Conservation (phyloP, 2,329 filamentous ascomycete species). For the Aureobasidium lini region DNA sequence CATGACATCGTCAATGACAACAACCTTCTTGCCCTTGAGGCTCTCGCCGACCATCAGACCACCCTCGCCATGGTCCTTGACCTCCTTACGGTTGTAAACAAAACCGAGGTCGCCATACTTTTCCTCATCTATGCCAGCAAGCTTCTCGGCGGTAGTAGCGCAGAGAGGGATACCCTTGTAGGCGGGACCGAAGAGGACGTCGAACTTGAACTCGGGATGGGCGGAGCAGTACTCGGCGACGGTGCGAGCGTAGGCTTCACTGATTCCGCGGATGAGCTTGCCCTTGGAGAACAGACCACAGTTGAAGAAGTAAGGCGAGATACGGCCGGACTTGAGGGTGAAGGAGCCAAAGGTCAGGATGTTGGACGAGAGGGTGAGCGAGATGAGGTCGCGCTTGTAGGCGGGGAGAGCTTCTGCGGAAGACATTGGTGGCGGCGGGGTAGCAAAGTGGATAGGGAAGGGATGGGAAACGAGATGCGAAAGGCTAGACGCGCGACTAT, state of each 20-base stretch:
- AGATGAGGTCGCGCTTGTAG: slow-evolving; percentile 68
- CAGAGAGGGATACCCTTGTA: slow-evolving; percentile 97
- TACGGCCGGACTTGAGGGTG: slow-evolving; percentile 85
- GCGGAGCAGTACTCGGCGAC: slow-evolving; percentile 48
- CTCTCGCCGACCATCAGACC: slow-evolving; percentile 85
- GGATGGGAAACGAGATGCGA: slow-evolving; percentile 7
- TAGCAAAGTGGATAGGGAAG: slow-evolving; percentile 9
- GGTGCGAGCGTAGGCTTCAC: slow-evolving; percentile 68
- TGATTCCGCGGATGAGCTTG: slow-evolving; percentile 67
- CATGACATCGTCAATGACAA: slow-evolving; percentile 95
- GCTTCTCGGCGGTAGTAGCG: slow-evolving; percentile 65
- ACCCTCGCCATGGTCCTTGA: slow-evolving; percentile 91
- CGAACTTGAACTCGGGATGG: slow-evolving; percentile 53
- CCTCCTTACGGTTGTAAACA: slow-evolving; percentile 92
- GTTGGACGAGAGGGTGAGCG: slow-evolving; percentile 58
- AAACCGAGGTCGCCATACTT: slow-evolving; percentile 68
- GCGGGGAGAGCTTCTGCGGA: slow-evolving; percentile 25
- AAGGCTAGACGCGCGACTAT: slow-evolving; percentile 9
- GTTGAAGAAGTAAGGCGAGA: slow-evolving; percentile 96
- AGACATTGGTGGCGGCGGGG: slow-evolving; percentile 15
- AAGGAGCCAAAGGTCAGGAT: slow-evolving; percentile 77
- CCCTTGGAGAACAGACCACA: slow-evolving; percentile 83
- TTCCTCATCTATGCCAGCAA: slow-evolving; percentile 59
- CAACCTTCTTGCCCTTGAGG: slow-evolving; percentile 73
- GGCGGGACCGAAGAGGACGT: slow-evolving; percentile 86